phyloP scores from a whole-genome alignment of 805 yeast species.

The Myxozyma udenii region DNA sequence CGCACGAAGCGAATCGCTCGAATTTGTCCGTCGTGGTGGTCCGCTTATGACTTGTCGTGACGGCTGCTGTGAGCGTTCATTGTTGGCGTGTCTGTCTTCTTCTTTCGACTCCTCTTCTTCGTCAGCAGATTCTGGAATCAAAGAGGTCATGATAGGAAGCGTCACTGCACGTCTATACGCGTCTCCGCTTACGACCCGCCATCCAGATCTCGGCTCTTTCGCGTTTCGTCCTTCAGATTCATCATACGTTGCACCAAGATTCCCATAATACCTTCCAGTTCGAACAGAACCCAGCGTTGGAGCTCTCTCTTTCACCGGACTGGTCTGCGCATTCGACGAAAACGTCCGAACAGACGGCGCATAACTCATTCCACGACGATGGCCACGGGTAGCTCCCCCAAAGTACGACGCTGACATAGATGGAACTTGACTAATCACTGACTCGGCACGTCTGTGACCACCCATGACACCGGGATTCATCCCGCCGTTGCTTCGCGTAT shows the following conservation, averaged over 20 bases:
- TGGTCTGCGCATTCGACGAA: background rate
- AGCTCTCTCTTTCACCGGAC: background rate
- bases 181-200: background rate
- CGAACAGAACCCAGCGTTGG: background rate
- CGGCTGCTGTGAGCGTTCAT: too few relatives aligned
- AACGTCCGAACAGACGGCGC: conserved; percentile 2
- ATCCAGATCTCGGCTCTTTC: background rate
- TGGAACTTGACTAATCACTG: background rate
- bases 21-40: conserved; percentile 2
- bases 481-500: background rate
- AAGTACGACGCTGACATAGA: background rate
- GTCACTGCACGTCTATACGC: background rate
- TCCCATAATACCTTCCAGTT: background rate
- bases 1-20: conserved; percentile 17
- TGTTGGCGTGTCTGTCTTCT: background rate
- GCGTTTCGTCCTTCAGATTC: background rate
- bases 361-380: conserved; percentile 1
- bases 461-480: background rate
- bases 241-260: too few relatives aligned
- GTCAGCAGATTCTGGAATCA: background rate
- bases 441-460: conserved; percentile 4
- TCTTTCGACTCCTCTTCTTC: background rate
- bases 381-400: background rate
- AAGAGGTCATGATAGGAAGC: background rate
- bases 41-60: too few relatives aligned